Evolutionary conservation across 192 early-diverging fungal species (phyloP), one percentile per base, ranked within the genome.

Genomic region (Podila epicladia): DNA sequence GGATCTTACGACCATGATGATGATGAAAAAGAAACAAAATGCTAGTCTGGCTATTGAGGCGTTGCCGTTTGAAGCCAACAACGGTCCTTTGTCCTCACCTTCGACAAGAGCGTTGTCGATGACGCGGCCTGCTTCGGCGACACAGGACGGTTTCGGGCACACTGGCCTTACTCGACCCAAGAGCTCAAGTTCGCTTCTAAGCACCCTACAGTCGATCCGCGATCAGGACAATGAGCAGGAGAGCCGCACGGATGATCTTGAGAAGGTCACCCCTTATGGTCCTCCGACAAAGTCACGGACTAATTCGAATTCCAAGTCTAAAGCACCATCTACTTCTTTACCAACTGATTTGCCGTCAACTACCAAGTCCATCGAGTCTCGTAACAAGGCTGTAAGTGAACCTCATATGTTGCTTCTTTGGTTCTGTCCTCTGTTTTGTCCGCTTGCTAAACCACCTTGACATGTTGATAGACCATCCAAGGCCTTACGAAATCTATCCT

Each of bases 331-430:
- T 38, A 12, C 51, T 9, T 22, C 49, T 26, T 11, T 67, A 38
- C 53, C 66, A 6, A 20, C 45, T 6, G 32, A 41, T 48, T 51
- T 49, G 12, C 31, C 55, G 9, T 53, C 65, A 9, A 24, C 53
- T 1, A 17, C 69, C 35, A 78, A 78, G 68, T 78, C 75, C 3
- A 67, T 71, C 15, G 75, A 78, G 60, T 45, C 68, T 19, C 64
- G 65, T 15, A 78, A 78, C 51, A 71, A 71, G 53, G 41, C 63
- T 12, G 75, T 78, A 78, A 58, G 75, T 58, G 12, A 55, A 24
- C 20, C 53, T 55, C 20, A 6, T 31, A 41, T 45, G 17, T 62
- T 53, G 13, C 2, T 5, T 31, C 22, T 5, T 55, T 17, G 19
- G 17, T 15, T 9, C 7, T 5, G 8, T 45, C 0, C 26, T 22